Evolutionary conservation across 176 grass and related monocot genomes (phyloP).

Genomic region (Musa troglodytarum): DNA sequence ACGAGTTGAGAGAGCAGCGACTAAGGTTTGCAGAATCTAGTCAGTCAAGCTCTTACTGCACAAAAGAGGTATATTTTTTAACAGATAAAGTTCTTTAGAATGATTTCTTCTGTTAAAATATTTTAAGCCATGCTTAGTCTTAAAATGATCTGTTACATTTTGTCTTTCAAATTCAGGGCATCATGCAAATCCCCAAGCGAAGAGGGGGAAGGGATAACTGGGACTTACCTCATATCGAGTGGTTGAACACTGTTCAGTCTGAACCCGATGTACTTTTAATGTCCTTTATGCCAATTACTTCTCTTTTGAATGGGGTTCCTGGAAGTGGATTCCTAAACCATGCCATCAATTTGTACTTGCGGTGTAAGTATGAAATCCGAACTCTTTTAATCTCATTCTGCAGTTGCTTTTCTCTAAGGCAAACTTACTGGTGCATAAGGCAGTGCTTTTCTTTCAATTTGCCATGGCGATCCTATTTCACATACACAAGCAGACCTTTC

Average conservation of each 20-base stretch:
- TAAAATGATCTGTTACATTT: constrained; percentile 8
- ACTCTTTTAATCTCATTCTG: not conserved
- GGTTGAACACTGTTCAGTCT: constrained; percentile 67
- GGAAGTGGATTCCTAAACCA: constrained; percentile 95
- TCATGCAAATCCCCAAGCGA: constrained; percentile 60
- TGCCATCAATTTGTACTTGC: constrained; percentile 91
- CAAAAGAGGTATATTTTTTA: constrained; percentile 44
- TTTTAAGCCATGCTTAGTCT: not conserved
- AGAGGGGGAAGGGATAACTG: constrained; percentile 87
- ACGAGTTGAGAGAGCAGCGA: constrained; percentile 58
- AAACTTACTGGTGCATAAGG: not conserved
- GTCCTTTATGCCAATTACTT: constrained; percentile 97
- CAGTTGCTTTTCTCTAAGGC: not conserved
- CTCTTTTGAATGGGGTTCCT: constrained; percentile 90
- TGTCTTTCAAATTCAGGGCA: constrained; percentile 39
- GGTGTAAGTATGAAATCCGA: constrained; percentile 38
- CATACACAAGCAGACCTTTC: not conserved
- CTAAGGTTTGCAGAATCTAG: constrained; percentile 59
- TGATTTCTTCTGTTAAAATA: not conserved
- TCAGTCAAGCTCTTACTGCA: constrained; percentile 53
- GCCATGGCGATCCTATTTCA: not conserved
- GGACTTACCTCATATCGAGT: constrained; percentile 58
- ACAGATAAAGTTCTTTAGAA: not conserved
- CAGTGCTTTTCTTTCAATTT: not conserved
- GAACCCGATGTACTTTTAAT: constrained; percentile 87